Conservation (phyloP, 2,329 filamentous ascomycete species). For the Akanthomyces lecanii region DNA sequence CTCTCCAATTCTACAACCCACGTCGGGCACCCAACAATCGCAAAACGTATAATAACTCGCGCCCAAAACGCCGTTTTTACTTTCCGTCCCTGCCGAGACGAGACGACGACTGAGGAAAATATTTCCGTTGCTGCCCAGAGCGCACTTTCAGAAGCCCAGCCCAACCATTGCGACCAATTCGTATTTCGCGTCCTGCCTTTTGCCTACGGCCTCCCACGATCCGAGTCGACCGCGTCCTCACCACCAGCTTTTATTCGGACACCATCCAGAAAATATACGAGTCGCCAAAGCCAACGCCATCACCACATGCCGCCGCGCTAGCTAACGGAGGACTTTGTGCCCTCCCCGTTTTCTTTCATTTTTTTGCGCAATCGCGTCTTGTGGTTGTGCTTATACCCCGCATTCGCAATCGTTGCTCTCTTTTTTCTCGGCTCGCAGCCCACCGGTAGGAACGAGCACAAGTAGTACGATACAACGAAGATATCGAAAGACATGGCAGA, state of each 20-base stretch:
- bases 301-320: slow-evolving; percentile 16
- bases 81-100: not conserved
- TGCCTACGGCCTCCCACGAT: not conserved
- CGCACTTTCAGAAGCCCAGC: not conserved
- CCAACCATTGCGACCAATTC: not conserved
- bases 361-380: not conserved
- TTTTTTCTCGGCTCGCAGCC: not conserved
- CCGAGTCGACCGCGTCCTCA: not conserved
- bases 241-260: not conserved
- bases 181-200: not conserved
- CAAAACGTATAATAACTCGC: not conserved
- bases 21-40: not conserved
- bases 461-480: not conserved
- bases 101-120: not conserved
- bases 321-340: slow-evolving; percentile 9
- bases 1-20: not conserved
- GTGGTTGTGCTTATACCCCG: not conserved
- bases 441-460: not conserved
- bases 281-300: not conserved
- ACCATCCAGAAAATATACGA: not conserved
- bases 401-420: not conserved
- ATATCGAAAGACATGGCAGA: slow-evolving; percentile 5
- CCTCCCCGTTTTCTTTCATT: slow-evolving; percentile 13
- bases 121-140: not conserved
- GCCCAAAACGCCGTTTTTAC: not conserved